These are phyloP conservation scores for Hypoxylon trugodes DNA, from an alignment of 495 filamentous ascomycete species.

Conservation along the genomic window DNA sequence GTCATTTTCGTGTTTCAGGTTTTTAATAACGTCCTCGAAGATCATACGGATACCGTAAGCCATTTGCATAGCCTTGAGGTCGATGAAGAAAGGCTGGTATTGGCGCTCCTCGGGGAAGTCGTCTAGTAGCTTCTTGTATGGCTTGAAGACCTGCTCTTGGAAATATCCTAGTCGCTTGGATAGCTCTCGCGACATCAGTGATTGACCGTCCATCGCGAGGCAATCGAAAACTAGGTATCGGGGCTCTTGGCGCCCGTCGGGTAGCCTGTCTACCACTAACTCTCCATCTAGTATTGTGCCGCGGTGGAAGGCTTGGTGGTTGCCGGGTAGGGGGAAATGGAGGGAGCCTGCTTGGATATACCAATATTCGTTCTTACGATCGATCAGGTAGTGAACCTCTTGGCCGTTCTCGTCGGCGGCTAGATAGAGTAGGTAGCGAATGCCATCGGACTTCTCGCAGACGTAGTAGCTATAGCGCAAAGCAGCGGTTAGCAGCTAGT, in stretches of 20 bases:
- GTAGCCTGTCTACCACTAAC: slow-evolving; percentile 79
- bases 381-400: slow-evolving; percentile 78
- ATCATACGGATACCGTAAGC: slow-evolving; percentile 90
- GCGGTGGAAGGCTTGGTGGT: slow-evolving; percentile 72
- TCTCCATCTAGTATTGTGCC: slow-evolving; percentile 92
- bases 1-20: slow-evolving; percentile 89
- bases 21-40: slow-evolving; percentile 84
- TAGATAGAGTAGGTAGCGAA: slow-evolving; percentile 92
- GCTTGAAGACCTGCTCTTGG: slow-evolving; percentile 77
- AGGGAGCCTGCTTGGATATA: slow-evolving; percentile 69
- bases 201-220: slow-evolving; percentile 79
- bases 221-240: slow-evolving; percentile 94
- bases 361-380: slow-evolving; percentile 97
- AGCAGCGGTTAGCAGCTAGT: slow-evolving; percentile 7
- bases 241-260: slow-evolving; percentile 69
- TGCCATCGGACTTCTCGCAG: slow-evolving; percentile 97
- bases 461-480: slow-evolving; percentile 76
- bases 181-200: slow-evolving; percentile 75
- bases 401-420: slow-evolving; percentile 67
- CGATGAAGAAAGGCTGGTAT: slow-evolving; percentile 78
- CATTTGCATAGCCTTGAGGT: slow-evolving; percentile 87
- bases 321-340: slow-evolving; percentile 78
- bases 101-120: slow-evolving; percentile 72
- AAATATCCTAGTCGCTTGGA: slow-evolving; percentile 92
- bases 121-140: slow-evolving; percentile 76